A percentile compares a stretch with the other conserved stretches of the same genome.
Evolutionary conservation across 73 alveolate species (phyloP).

Genomic region (Blepharisma japonicum): DNA sequence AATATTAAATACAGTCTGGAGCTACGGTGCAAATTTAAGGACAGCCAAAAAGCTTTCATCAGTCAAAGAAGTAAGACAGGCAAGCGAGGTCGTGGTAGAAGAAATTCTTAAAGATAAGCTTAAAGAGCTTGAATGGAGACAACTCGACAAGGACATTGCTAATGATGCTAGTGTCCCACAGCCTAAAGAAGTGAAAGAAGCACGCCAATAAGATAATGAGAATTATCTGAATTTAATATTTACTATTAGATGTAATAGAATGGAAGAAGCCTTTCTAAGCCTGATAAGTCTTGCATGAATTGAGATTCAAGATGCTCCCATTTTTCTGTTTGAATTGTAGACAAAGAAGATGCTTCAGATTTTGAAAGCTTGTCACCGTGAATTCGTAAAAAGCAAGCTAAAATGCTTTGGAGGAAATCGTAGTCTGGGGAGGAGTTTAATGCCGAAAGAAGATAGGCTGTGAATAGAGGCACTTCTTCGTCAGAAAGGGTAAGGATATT

Average conservation of each 20-base stretch:
- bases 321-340: background rate
- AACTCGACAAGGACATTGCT: background rate
- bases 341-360: background rate
- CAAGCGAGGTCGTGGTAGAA: background rate
- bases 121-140: conserved; percentile 29
- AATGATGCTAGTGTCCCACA: too few relatives aligned
- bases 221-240: too few relatives aligned
- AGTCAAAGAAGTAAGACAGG: background rate
- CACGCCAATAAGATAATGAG: too few relatives aligned
- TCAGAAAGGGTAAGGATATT: background rate
- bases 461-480: background rate
- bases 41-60: background rate
- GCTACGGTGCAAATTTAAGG: background rate
- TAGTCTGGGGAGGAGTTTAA: background rate
- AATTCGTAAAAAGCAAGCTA: conserved; percentile 4
- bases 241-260: too few relatives aligned
- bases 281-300: background rate
- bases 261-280: background rate
- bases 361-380: background rate
- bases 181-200: too few relatives aligned
- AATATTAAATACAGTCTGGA: background rate
- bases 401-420: conserved; percentile 16
- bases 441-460: background rate
- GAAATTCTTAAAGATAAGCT: background rate
- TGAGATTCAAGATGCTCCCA: background rate